A percentile compares a stretch with the other conserved stretches of the same genome.
phyloP scores from a whole-genome alignment of 164 flowering plant genomes.

The Macadamia integrifolia region DNA sequence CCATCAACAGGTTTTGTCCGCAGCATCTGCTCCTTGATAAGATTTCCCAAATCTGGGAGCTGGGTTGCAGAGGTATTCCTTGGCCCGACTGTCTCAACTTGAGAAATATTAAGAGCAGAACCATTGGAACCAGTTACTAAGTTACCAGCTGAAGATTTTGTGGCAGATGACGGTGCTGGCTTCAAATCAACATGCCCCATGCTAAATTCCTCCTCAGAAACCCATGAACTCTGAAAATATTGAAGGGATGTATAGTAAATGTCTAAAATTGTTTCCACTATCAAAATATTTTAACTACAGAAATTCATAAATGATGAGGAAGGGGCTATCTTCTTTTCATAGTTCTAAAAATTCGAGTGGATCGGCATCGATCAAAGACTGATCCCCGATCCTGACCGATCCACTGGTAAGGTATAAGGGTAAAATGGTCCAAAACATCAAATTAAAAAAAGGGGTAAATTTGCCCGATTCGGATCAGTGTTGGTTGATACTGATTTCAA shows the following conservation, averaged over 20 bases:
- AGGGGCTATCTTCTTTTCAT: not conserved
- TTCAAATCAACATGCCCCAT: slow-evolving; percentile 87
- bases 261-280: not conserved
- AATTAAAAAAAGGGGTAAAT: too few relatives aligned
- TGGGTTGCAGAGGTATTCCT: slow-evolving; percentile 27
- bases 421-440: too few relatives aligned
- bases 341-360: too few relatives aligned
- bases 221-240: slow-evolving; percentile 78
- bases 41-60: slow-evolving; percentile 39
- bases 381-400: too few relatives aligned
- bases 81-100: slow-evolving; percentile 41
- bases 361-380: too few relatives aligned
- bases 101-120: slow-evolving; percentile 34
- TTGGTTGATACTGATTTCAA: too few relatives aligned
- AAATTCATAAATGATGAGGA: not conserved
- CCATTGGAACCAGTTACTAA: slow-evolving; percentile 38
- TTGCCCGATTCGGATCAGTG: too few relatives aligned
- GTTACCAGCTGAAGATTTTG: slow-evolving; percentile 44
- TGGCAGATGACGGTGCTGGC: slow-evolving; percentile 54
- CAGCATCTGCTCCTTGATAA: slow-evolving; percentile 39
- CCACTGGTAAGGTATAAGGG: too few relatives aligned
- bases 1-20: slow-evolving; percentile 55
- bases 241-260: not conserved
- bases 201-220: slow-evolving; percentile 95
- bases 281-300: not conserved